Conservation (phyloP, 139 green algal genomes). For the Chlamydomonas asymmetrica region DNA sequence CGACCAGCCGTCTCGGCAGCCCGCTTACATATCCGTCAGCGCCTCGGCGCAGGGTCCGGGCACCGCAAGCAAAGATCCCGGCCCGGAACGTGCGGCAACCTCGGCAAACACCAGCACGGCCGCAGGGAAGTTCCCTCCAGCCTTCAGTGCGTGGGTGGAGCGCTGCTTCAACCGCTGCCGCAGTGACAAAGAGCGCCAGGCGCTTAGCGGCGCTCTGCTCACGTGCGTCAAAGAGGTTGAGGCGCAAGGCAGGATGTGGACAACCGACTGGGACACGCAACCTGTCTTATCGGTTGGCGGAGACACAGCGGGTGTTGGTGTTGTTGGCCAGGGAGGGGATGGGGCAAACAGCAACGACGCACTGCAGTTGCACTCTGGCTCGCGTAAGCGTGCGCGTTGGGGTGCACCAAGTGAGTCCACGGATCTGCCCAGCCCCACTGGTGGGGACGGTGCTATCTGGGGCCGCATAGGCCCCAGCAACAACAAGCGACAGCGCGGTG, state of each 20-base stretch:
- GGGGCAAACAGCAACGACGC: not conserved
- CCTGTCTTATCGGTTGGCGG: slow-evolving; percentile 8
- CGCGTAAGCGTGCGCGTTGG: slow-evolving; percentile 34
- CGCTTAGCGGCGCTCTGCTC: slow-evolving; percentile 24
- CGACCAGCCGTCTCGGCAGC: too few relatives aligned
- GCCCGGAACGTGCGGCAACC: not conserved
- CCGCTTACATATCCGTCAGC: slow-evolving; percentile 17
- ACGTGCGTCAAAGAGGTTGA: slow-evolving; percentile 42
- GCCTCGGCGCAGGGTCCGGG: not conserved
- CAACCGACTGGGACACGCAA: slow-evolving; percentile 36
- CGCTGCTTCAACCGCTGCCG: slow-evolving; percentile 42
- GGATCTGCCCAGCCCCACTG: not conserved
- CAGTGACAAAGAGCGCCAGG: slow-evolving; percentile 11
- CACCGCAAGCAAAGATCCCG: not conserved
- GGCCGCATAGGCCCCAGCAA: not conserved
- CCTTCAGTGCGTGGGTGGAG: slow-evolving; percentile 38
- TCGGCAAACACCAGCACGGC: not conserved
- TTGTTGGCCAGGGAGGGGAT: not conserved
- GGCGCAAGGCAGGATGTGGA: slow-evolving; percentile 33
- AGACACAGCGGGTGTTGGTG: too few relatives aligned
- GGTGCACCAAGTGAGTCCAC: not conserved
- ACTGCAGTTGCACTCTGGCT: not conserved
- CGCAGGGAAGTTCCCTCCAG: not conserved
- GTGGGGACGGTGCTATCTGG: not conserved
- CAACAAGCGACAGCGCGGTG: too few relatives aligned